Percentiles rank a stretch among this genome's conserved stretches.
Conservation (phyloP, 345 rosid species). For the Fremontodendron californicum region DNA sequence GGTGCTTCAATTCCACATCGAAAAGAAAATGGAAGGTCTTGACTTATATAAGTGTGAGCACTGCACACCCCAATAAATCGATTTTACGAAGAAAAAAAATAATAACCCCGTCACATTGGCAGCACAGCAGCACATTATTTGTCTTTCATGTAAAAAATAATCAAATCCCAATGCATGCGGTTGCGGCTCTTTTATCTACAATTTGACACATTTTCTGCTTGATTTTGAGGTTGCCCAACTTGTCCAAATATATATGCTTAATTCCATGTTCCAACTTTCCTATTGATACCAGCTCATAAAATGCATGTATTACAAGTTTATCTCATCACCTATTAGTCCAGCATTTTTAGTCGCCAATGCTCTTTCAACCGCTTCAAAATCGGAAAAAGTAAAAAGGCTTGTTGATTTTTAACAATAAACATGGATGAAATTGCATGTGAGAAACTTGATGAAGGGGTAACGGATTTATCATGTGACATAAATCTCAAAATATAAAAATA, state of each 20-base stretch:
- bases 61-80: too few relatives aligned
- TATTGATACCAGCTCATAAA: neutral
- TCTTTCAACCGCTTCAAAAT: neutral
- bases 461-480: too few relatives aligned
- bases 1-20: too few relatives aligned
- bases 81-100: too few relatives aligned
- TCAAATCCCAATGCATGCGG: neutral
- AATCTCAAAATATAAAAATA: too few relatives aligned
- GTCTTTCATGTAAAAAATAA: neutral
- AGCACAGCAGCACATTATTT: neutral
- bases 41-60: too few relatives aligned
- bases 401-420: too few relatives aligned
- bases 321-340: neutral
- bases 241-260: neutral
- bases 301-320: neutral
- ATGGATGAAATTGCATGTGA: too few relatives aligned
- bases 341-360: neutral
- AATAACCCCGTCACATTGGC: too few relatives aligned
- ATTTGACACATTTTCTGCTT: neutral
- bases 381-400: too few relatives aligned
- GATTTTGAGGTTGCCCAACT: neutral
- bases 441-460: too few relatives aligned
- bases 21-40: too few relatives aligned
- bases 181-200: neutral
- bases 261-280: neutral